These are phyloP conservation scores for Citrus sp. DNA, from an alignment of 345 rosid genomes.

Conservation along the genomic window DNA sequence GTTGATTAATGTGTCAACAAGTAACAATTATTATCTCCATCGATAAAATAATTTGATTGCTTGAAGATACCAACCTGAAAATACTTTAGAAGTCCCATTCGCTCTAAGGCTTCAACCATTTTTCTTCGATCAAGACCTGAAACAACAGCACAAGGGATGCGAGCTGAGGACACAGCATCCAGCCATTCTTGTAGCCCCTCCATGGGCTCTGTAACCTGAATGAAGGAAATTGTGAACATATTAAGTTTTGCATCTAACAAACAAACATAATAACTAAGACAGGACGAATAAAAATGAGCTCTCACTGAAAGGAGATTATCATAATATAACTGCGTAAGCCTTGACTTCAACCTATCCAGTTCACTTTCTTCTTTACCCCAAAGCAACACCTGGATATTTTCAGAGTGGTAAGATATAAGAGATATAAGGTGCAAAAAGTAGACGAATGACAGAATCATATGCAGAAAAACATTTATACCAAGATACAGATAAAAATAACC, in stretches of 20 bases:
- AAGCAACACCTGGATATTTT: constrained; percentile 56
- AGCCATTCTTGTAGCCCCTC: constrained; percentile 89
- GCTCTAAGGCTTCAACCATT: constrained; percentile 69
- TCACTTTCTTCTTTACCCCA: constrained; percentile 66
- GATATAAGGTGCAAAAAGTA: background rate
- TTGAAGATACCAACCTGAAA: constrained; percentile 56
- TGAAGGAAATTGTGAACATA: constrained; percentile 8
- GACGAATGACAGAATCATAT: background rate
- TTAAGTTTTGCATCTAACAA: constrained; percentile 4
- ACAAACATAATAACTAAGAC: constrained; percentile 1
- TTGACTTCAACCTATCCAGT: constrained; percentile 54
- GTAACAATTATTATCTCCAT: background rate
- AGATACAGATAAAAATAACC: background rate
- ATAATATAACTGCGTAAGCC: constrained; percentile 64
- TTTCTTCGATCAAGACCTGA: constrained; percentile 79
- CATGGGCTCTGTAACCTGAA: constrained; percentile 64
- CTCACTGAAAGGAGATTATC: constrained; percentile 67
- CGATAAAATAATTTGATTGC: background rate
- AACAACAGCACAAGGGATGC: constrained; percentile 94
- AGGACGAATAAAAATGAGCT: constrained; percentile 7
- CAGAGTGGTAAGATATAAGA: constrained; percentile 3
- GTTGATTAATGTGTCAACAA: background rate
- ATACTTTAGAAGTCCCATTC: constrained; percentile 73
- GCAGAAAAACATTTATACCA: background rate
- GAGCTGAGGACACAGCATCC: constrained; percentile 71